A percentile compares a stretch with the other conserved stretches of the same genome.
These are phyloP conservation scores for Naganishia antarctica DNA, from an alignment of 768 basidiomycete genomes.

Conservation along the genomic window DNA sequence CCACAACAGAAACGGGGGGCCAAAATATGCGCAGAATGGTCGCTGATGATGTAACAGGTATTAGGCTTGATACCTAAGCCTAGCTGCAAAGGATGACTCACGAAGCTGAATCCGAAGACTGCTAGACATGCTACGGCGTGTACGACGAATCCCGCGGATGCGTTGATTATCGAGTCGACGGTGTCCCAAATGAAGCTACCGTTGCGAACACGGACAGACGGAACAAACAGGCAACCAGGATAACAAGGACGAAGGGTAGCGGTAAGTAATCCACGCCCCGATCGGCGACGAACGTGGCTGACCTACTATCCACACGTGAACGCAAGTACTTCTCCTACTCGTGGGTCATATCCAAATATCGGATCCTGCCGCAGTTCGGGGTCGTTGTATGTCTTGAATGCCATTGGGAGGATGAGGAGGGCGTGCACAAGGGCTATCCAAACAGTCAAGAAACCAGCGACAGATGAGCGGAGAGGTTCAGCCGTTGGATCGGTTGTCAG, in stretches of 20 bases:
- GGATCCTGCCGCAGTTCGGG: conserved; percentile 58
- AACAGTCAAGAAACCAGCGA: conserved; percentile 8
- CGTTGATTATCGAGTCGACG: conserved; percentile 63
- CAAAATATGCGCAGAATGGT: conserved; percentile 75
- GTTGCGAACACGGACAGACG: conserved; percentile 46
- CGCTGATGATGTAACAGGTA: conserved; percentile 39
- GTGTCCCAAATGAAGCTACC: conserved; percentile 69
- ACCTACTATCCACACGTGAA: conserved; percentile 58
- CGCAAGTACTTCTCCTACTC: conserved; percentile 59
- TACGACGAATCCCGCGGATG: conserved; percentile 67
- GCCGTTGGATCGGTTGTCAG: too few species aligned
- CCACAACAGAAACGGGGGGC: conserved; percentile 72
- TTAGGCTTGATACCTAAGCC: background rate
- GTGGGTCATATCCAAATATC: conserved; percentile 69
- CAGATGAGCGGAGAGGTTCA: too few species aligned
- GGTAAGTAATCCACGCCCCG: background rate
- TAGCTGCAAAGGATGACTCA: conserved; percentile 50
- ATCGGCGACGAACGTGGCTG: background rate
- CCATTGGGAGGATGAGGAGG: conserved; percentile 62
- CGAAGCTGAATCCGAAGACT: conserved; percentile 68
- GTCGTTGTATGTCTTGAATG: conserved; percentile 56
- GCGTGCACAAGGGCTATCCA: conserved; percentile 64
- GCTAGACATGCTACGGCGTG: conserved; percentile 69
- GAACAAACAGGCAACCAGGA: background rate
- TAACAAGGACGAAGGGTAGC: background rate